Percentiles rank a stretch among this genome's conserved stretches.
These are phyloP conservation scores for Fistulifera pelliculosa DNA, from an alignment of 108 stramenopile genomes.

Conservation along the genomic window DNA sequence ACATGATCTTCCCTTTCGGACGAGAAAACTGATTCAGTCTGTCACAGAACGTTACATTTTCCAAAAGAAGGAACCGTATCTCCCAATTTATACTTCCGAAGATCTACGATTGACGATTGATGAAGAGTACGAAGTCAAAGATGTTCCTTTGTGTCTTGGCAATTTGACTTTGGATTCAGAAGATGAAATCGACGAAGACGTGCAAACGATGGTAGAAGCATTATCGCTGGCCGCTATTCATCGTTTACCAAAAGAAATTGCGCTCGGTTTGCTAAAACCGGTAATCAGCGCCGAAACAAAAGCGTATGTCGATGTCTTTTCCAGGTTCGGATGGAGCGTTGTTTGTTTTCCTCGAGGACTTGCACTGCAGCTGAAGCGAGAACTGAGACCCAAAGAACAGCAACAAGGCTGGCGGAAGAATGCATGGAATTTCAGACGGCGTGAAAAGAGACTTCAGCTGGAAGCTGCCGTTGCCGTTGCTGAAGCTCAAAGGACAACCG, in stretches of 20 bases:
- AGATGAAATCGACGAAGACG: neutral
- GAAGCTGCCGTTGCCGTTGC: neutral
- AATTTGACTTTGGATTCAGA: neutral
- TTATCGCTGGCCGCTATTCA: conserved; percentile 13
- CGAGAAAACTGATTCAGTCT: neutral
- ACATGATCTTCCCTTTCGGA: neutral
- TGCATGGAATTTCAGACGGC: too few species aligned
- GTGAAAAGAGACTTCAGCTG: too few species aligned
- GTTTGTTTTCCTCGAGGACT: conserved; percentile 11
- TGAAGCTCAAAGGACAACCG: neutral
- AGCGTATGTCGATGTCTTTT: neutral
- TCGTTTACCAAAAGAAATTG: conserved; percentile 8
- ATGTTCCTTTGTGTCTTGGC: conserved; percentile 12
- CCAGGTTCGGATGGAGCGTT: conserved; percentile 4
- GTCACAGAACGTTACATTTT: neutral
- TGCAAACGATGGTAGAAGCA: conserved; percentile 3
- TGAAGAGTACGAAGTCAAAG: conserved; percentile 6
- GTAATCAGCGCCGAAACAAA: too few species aligned
- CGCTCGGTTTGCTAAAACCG: neutral
- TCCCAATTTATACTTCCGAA: neutral
- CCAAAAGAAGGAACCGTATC: neutral
- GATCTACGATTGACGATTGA: conserved; percentile 4
- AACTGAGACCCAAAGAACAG: neutral
- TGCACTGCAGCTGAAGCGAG: conserved; percentile 4
- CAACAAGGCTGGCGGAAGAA: too few species aligned